Base-by-base conservation (phyloP, 257 asterid species). In the Prunella vulgaris region DNA sequence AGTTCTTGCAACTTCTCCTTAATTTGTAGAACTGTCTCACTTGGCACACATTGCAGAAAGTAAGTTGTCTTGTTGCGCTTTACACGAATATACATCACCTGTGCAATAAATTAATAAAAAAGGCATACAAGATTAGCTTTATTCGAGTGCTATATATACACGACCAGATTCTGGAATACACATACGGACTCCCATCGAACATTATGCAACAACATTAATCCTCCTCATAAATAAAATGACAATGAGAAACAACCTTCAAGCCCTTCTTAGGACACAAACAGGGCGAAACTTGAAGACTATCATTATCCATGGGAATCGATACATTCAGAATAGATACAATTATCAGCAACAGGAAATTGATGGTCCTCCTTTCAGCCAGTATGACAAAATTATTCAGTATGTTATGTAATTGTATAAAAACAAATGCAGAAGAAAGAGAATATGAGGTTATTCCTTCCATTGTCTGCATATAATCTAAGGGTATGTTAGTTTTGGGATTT, bases 61-160 rank as follows among this genome's bases (percentile, higher is more conserved):
- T 88, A 93, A 76, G 97, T 93, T 58, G 87, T 84, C 82, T 84
- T 93, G 70, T 75, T 75, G n/a, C 97, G 90, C 85, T 93, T 93
- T 25, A 93, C 90, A 64, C 97, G 95, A 71, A 93, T 90, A 77
- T 90, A 93, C 94, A 88, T 88, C 27, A 77, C 91, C 98, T 88
- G 86, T 65, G 64, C 28, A 42, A 73, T 72, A 60, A 61, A 75
- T 57, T 61, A 52, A 77, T 63, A 63, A 68, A 62, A 71, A 33
- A 5, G 28, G 28, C 5, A 8, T 59, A 59, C 10, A 60, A 10
- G 14, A 53, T 63, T 58, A 52, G 64, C 51, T 65, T 70, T 27
- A 25, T 22, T 22, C 58, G 22, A 42, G 27, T 17, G 59, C 28
- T 64, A 58, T 32, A 68, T 33, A 13, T n/a, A 15, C 30, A 40